Evolutionary conservation across 345 rosid genomes (phyloP), one percentile per base, ranked within the genome.

Genomic region (Isatis tinctoria): DNA sequence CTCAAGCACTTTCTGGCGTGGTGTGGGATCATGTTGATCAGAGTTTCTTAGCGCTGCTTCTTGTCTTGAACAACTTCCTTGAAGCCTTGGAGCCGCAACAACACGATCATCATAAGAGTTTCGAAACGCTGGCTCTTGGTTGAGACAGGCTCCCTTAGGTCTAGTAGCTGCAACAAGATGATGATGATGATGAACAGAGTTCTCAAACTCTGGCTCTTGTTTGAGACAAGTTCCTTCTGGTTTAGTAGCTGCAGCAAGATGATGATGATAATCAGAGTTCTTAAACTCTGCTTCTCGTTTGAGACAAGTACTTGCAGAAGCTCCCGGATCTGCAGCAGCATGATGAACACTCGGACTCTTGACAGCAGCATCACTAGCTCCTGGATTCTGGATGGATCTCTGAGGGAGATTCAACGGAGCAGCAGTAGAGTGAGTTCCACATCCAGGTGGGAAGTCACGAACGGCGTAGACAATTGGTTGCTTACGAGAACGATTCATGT

Each of bases 1-100:
- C 76, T 89, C 88, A 71, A 87, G 82, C 62, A 93, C 97, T 80
- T 85, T 78, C 45, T 67, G 45, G 3, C 78, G 78, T 18, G 60
- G 33, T 13, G 12, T 47, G 17, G 45, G 37, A 53, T 14, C 28
- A 33, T 7, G 37, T 0, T 37, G 49, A 10, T 28, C 54, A 17
- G 49, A 13, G 43, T 6, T 49, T 61, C 33, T 4, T 11, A 27
- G 7, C 32, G 10, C 10, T 1, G 9, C 0, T 12, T 48, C 48
- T 45, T 35, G 37, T 47, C 33, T 26, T 2, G 5, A 3, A 58
- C 12, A 14, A 13, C 24, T 12, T 51, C 32, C 54, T 7, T 8
- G 1, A 7, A 20, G 9, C 28, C 8, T 48, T 11, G 11, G 28
- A 33, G 27, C 30, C 8, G 16, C 48, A 24, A 5, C 22, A 40